These are phyloP conservation scores for Trichophyton mentagrophytes DNA, from an alignment of 2,329 filamentous ascomycete species.

Conservation along the genomic window DNA sequence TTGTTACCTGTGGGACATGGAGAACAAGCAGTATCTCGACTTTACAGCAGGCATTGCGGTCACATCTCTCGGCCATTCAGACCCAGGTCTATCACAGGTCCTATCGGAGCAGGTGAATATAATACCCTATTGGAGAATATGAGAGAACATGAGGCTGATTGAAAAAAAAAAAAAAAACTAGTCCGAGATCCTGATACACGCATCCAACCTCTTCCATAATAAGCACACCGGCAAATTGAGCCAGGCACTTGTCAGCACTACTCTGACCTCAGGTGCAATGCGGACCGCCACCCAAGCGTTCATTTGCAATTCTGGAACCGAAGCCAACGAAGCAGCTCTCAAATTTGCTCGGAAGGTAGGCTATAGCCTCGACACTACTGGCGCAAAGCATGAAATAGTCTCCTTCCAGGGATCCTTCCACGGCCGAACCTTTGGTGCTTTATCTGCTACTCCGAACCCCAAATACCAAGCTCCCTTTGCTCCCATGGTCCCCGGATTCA, in stretches of 20 bases:
- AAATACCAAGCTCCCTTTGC: slow-evolving; percentile 95
- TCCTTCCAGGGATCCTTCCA: slow-evolving; percentile 91
- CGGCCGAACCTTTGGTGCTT: slow-evolving; percentile 84
- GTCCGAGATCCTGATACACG: slow-evolving; percentile 70
- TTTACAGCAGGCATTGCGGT: slow-evolving; percentile 95
- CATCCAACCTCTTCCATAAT: slow-evolving; percentile 95
- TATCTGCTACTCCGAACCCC: slow-evolving; percentile 93
- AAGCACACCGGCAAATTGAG: slow-evolving; percentile 86
- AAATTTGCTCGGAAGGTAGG: slow-evolving; percentile 93
- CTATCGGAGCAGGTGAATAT: slow-evolving; percentile 57
- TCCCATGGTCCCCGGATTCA: slow-evolving; percentile 91
- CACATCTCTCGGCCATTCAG: slow-evolving; percentile 81
- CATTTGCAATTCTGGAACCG: slow-evolving; percentile 89
- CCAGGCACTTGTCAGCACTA: slow-evolving; percentile 71
- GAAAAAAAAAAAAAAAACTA: slow-evolving; percentile 9
- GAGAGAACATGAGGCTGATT: background rate
- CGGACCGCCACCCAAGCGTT: slow-evolving; percentile 68
- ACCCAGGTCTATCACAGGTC: slow-evolving; percentile 61
- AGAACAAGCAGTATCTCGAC: slow-evolving; percentile 81
- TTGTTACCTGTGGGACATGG: slow-evolving; percentile 78
- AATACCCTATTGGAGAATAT: no score
- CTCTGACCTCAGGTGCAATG: slow-evolving; percentile 67
- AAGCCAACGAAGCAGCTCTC: slow-evolving; percentile 95
- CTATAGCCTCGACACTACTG: slow-evolving; percentile 58
- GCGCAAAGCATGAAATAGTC: slow-evolving; percentile 68